A percentile compares a stretch with the other conserved stretches of the same genome.
These are phyloP conservation scores for Talaromyces sp. DNA, from an alignment of 2,329 filamentous ascomycete species.

Conservation along the genomic window DNA sequence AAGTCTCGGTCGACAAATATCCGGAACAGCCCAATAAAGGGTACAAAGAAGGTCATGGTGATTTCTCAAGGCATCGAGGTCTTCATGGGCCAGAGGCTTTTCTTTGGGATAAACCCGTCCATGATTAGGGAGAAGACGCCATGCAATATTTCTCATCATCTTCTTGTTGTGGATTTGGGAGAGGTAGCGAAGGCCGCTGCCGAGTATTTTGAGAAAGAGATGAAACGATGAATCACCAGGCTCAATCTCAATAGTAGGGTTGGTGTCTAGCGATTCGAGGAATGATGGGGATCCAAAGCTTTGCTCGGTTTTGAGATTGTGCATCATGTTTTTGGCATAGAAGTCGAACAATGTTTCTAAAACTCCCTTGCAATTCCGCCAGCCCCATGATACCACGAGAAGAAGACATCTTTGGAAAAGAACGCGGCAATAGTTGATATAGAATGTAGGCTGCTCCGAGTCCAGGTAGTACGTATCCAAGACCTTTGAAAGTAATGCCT, in stretches of 20 bases:
- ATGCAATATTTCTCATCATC: slow-evolving; percentile 57
- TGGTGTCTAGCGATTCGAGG: slow-evolving; percentile 50
- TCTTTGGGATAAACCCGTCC: slow-evolving; percentile 62
- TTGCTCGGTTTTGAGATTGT: slow-evolving; percentile 54
- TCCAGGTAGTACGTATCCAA: slow-evolving; percentile 50
- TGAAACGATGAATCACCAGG: slow-evolving; percentile 57
- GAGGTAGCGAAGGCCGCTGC: slow-evolving; percentile 51
- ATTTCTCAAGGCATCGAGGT: slow-evolving; percentile 59
- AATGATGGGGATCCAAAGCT: slow-evolving; percentile 54
- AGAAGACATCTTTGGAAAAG: slow-evolving; percentile 54
- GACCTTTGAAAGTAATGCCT: slow-evolving; percentile 47
- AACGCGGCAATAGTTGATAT: slow-evolving; percentile 56
- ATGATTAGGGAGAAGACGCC: slow-evolving; percentile 60
- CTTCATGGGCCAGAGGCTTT: slow-evolving; percentile 51
- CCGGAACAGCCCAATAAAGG: slow-evolving; percentile 58
- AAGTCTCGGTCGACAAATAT: slow-evolving; percentile 53
- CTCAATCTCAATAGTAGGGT: slow-evolving; percentile 46
- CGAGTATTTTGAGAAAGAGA: slow-evolving; percentile 59
- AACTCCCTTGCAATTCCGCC: slow-evolving; percentile 56
- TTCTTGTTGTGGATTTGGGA: slow-evolving; percentile 49
- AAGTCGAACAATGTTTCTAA: slow-evolving; percentile 59
- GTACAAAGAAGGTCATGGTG: slow-evolving; percentile 62
- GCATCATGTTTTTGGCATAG: slow-evolving; percentile 55
- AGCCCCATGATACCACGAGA: slow-evolving; percentile 57
- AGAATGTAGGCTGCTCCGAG: slow-evolving; percentile 41